Evolutionary conservation across 192 early-diverging fungal genomes (phyloP), one percentile per base, ranked within the genome.

Genomic region (Coemansia sp.): DNA sequence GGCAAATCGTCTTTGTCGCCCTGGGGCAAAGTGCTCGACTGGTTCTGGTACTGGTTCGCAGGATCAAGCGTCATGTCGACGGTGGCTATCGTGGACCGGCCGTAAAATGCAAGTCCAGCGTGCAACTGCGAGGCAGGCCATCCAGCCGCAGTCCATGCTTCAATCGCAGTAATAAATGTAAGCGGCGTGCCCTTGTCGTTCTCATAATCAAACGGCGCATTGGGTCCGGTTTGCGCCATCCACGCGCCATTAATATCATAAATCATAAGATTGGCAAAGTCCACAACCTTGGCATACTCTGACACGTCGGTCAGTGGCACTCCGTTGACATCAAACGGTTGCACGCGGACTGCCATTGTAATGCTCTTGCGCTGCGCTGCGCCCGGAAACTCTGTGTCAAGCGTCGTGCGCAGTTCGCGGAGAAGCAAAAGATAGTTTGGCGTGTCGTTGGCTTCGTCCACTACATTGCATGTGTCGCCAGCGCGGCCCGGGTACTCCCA

Each of bases 401-500:
- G 68, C 16, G 45, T 14, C 31, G 17, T 8, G 62, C 61, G 84
- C 80, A 93, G 67, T 17, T 87, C 83, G 56, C 81, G 47, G 21
- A 93, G 67, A 11, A 93, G 75, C 11, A 23, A 59, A 6, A 87
- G 72, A 57, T 83, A 89, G 73, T 93, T 91, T 9, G 77, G 76
- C 10, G 85, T 75, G 64, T 93, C 91, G 53, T 87, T 84, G 5
- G 65, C 65, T 0, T 57, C 59, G 70, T 88, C 87, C 41, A 84
- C 66, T 0, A 54, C 55, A 41, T 80, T 84, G 29, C 77, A 75
- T 4, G 59, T 64, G n/a, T 73, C 61, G 29, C 83, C 86, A 21
- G 64, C 43, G n/a, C 80, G 71, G 4, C 84, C 83, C 3, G 85
- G 91, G 62, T 87, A 91, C 67, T 92, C 90, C 87, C 82, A 91